Percentiles rank a stretch among this genome's conserved stretches.
Evolutionary conservation across 2,329 filamentous ascomycete species (phyloP).

Genomic region (Pseudogymnoascus sp.): DNA sequence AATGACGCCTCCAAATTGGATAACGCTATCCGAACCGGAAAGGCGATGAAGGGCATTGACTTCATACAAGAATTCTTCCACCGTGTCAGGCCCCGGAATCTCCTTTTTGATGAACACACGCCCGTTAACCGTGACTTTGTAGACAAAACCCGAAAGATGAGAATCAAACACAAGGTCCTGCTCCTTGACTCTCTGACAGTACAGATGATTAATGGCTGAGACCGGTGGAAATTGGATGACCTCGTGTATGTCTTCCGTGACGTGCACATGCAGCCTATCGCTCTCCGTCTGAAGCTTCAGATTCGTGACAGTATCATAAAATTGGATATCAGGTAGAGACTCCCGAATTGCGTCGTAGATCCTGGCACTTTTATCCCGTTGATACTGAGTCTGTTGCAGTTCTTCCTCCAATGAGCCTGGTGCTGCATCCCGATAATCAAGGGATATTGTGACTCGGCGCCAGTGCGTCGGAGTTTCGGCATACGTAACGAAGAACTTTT

Average conservation of each 20-base stretch:
- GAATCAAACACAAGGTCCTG: conserved; percentile 76
- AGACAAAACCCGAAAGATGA: conserved; percentile 95
- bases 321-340: conserved; percentile 87
- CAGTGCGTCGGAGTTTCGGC: conserved; percentile 72
- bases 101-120: conserved; percentile 88
- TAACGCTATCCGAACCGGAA: conserved; percentile 66
- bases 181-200: conserved; percentile 60
- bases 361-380: conserved; percentile 84
- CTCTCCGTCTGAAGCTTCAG: conserved; percentile 86
- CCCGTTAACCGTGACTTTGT: conserved; percentile 72
- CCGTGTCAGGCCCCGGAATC: conserved; percentile 88
- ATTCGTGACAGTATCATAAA: conserved; percentile 93
- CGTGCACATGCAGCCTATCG: conserved; percentile 86
- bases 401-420: conserved; percentile 81
- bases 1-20: conserved; percentile 80
- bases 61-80: conserved; percentile 96
- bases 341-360: conserved; percentile 95
- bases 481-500: conserved; percentile 98
- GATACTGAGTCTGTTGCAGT: conserved; percentile 68
- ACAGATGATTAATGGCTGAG: conserved; percentile 67
- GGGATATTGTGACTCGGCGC: conserved; percentile 84
- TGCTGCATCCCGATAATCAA: conserved; percentile 80
- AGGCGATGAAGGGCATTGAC: conserved; percentile 87
- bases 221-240: conserved; percentile 79
- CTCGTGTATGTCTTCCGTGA: conserved; percentile 87